A percentile compares a stretch with the other conserved stretches of the same genome.
phyloP scores from a whole-genome alignment of 2,329 filamentous ascomycete species.

The Fusarium chaquense region DNA sequence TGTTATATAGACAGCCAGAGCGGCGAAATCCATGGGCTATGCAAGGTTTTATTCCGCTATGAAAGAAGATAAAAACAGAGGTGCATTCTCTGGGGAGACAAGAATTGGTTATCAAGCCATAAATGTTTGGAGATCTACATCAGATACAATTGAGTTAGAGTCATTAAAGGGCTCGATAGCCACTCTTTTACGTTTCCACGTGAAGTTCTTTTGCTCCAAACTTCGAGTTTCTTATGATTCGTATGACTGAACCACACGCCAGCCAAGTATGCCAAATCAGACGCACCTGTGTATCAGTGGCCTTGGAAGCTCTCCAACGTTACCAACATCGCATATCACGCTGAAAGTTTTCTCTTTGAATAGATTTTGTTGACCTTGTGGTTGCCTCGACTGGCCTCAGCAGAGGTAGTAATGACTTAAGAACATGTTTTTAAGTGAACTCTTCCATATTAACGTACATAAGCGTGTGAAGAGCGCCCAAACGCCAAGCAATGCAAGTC shows the following conservation, averaged over 20 bases:
- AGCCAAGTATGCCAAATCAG: neutral
- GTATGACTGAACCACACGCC: neutral
- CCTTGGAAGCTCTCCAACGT: too few relatives aligned
- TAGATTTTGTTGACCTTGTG: neutral
- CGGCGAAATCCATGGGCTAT: constrained; percentile 33
- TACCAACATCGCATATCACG: too few relatives aligned
- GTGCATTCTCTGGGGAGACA: constrained; percentile 25
- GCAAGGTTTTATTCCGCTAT: constrained; percentile 18
- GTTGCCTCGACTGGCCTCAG: neutral
- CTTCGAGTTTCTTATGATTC: neutral
- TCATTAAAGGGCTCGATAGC: constrained; percentile 6
- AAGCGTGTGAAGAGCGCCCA: constrained; percentile 32
- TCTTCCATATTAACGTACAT: constrained; percentile 14
- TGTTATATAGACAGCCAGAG: neutral
- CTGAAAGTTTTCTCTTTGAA: neutral
- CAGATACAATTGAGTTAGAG: constrained; percentile 17
- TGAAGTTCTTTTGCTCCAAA: neutral
- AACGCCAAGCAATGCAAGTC: constrained; percentile 54
- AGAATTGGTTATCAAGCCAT: constrained; percentile 19
- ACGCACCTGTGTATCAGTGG: neutral
- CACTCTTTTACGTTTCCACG: constrained; percentile 1
- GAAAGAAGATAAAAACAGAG: constrained; percentile 17
- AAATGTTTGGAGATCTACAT: constrained; percentile 2
- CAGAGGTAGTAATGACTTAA: neutral
- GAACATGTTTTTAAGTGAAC: neutral